Evolutionary conservation across 768 basidiomycete genomes (phyloP).

Genomic region (Amanita rimosa): DNA sequence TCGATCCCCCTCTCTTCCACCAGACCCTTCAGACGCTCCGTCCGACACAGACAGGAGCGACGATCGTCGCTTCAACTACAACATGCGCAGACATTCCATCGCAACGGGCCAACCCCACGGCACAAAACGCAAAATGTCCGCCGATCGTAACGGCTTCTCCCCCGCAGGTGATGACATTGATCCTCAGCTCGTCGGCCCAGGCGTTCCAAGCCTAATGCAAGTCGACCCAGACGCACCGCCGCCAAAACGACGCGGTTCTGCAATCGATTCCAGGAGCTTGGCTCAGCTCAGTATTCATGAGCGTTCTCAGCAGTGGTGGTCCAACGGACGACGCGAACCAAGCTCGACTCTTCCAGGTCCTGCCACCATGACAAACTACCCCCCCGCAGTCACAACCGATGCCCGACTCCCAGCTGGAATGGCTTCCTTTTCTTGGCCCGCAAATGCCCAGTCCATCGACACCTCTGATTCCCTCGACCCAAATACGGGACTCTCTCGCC

Average conservation of each 20-base stretch:
- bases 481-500: conserved; percentile 29
- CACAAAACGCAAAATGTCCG: conserved; percentile 77
- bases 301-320: conserved; percentile 48
- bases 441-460: conserved; percentile 26
- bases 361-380: conserved; percentile 36
- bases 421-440: conserved; percentile 66
- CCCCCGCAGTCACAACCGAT: conserved; percentile 34
- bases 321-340: conserved; percentile 63
- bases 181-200: conserved; percentile 56
- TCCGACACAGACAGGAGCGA: conserved; percentile 23
- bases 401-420: conserved; percentile 50
- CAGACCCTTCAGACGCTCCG: conserved; percentile 20
- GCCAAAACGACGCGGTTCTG: conserved; percentile 76
- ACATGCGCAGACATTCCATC: conserved; percentile 63
- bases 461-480: conserved; percentile 28
- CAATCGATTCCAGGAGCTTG: conserved; percentile 68
- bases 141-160: conserved; percentile 43
- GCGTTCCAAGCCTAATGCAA: conserved; percentile 48
- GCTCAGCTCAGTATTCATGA: conserved; percentile 69
- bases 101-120: conserved; percentile 54
- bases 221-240: conserved; percentile 55
- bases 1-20: conserved; percentile 39
- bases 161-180: conserved; percentile 54
- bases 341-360: conserved; percentile 57
- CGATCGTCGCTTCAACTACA: conserved; percentile 42